phyloP scores from a whole-genome alignment of 1,139 yeast species.

The Hyphopichia pseudoburtonii region DNA sequence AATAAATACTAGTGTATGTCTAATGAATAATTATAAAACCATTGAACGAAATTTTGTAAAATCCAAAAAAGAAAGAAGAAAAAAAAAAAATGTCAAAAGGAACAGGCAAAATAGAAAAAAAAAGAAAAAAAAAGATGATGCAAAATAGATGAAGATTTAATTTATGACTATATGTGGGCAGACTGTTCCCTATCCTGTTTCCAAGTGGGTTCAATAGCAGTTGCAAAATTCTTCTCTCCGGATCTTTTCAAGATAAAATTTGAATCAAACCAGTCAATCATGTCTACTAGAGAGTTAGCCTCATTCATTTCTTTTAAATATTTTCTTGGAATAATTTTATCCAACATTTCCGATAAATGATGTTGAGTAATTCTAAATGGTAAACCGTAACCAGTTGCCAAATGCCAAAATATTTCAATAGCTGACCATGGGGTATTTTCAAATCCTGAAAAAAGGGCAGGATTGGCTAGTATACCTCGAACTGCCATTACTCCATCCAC shows the following conservation, averaged over 20 bases:
- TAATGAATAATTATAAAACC: not conserved
- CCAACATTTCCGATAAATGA: slow-evolving; percentile 84
- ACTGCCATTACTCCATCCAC: slow-evolving; percentile 97
- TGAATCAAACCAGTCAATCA: slow-evolving; percentile 80
- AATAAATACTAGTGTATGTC: not conserved
- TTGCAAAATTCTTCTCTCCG: slow-evolving; percentile 69
- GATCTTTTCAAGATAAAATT: slow-evolving; percentile 64
- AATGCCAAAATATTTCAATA: slow-evolving; percentile 78
- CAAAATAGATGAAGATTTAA: slow-evolving; percentile 2
- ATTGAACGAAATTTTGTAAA: not conserved
- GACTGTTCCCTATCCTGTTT: slow-evolving; percentile 29
- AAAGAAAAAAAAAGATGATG: slow-evolving; percentile 1
- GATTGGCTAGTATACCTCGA: slow-evolving; percentile 81
- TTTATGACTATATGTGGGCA: slow-evolving; percentile 24
- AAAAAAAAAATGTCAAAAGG: not conserved
- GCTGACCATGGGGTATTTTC: slow-evolving; percentile 86
- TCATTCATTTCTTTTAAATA: slow-evolving; percentile 66
- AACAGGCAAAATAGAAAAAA: not conserved
- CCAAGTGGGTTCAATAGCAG: slow-evolving; percentile 56
- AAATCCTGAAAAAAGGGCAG: slow-evolving; percentile 80
- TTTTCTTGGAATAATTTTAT: slow-evolving; percentile 55
- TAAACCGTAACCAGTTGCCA: slow-evolving; percentile 74
- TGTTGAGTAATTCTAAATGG: slow-evolving; percentile 85
- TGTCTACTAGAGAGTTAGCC: slow-evolving; percentile 53
- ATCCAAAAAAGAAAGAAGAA: not conserved